Evolutionary conservation across 1,284 basidiomycete species (phyloP).

Genomic region (Lignosus rhinocerotis): DNA sequence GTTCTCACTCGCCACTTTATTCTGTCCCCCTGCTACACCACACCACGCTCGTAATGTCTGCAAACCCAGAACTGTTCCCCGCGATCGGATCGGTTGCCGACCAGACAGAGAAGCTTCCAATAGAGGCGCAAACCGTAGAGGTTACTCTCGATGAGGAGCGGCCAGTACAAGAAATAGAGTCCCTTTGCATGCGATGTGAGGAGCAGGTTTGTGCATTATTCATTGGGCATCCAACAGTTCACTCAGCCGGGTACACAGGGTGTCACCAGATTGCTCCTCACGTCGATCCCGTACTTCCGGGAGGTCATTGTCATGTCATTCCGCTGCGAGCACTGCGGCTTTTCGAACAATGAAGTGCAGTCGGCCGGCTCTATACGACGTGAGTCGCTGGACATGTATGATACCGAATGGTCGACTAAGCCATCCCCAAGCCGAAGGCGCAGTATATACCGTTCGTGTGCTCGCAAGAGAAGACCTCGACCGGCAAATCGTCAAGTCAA

Average conservation of each 20-base stretch:
- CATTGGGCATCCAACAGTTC: background rate
- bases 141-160: slow-evolving; percentile 54
- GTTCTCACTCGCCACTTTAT: background rate
- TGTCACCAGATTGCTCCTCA: slow-evolving; percentile 88
- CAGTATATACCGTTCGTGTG: slow-evolving; percentile 81
- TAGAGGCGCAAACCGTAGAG: slow-evolving; percentile 28
- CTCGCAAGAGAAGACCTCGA: slow-evolving; percentile 80
- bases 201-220: slow-evolving; percentile 63
- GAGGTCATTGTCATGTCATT: slow-evolving; percentile 98
- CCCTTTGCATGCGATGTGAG: slow-evolving; percentile 92
- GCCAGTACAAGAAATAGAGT: slow-evolving; percentile 82
- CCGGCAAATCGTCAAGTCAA: slow-evolving; percentile 93
- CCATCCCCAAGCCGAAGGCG: slow-evolving; percentile 56
- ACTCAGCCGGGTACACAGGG: slow-evolving; percentile 53
- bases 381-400: slow-evolving; percentile 39
- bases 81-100: slow-evolving; percentile 48
- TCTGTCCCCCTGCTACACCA: background rate
- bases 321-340: slow-evolving; percentile 91
- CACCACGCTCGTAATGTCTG: slow-evolving; percentile 16
- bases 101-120: slow-evolving; percentile 36
- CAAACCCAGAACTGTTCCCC: slow-evolving; percentile 43
- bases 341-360: slow-evolving; percentile 93
- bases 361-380: slow-evolving; percentile 88
- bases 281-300: slow-evolving; percentile 94
- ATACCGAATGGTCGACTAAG: background rate